A percentile compares a stretch with the other conserved stretches of the same genome.
phyloP scores from a whole-genome alignment of 148 eudicot species.

The Rhododendron mucronatum region DNA sequence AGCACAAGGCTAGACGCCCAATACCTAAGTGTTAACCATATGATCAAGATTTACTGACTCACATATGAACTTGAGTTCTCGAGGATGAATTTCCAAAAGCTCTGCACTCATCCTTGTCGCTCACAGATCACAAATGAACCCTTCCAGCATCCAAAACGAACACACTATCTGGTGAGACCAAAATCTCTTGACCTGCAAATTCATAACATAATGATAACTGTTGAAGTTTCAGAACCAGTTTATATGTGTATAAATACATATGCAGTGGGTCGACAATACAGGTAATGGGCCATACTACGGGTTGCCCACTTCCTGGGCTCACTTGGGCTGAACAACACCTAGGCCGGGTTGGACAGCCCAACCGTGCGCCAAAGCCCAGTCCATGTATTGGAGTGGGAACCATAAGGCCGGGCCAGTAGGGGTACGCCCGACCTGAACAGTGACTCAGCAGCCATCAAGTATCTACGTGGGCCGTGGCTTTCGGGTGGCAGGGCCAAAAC shows the following conservation, averaged over 20 bases:
- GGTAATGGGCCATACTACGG: background rate
- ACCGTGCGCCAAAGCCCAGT: background rate
- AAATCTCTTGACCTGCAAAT: constrained; percentile 16
- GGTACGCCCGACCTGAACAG: background rate
- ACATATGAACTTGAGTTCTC: constrained; percentile 51
- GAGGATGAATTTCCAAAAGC: constrained; percentile 58
- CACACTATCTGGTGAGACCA: background rate
- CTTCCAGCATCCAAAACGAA: constrained; percentile 5
- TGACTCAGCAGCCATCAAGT: background rate
- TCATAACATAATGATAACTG: constrained; percentile 1
- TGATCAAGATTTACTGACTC: constrained; percentile 15
- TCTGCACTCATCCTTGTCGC: constrained; percentile 38
- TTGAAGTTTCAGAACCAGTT: background rate
- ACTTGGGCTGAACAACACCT: background rate
- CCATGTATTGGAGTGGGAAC: background rate
- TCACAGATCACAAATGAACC: constrained; percentile 4
- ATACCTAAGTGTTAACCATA: background rate
- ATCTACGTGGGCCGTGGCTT: background rate
- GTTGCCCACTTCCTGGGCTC: background rate
- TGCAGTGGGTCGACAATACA: too few relatives aligned
- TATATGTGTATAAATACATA: background rate
- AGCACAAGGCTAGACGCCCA: background rate
- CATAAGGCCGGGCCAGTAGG: background rate
- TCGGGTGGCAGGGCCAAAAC: background rate
- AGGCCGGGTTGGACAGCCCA: background rate